These are phyloP conservation scores for Rhodotorula sp. DNA, from an alignment of 1,284 basidiomycete genomes.

Conservation along the genomic window DNA sequence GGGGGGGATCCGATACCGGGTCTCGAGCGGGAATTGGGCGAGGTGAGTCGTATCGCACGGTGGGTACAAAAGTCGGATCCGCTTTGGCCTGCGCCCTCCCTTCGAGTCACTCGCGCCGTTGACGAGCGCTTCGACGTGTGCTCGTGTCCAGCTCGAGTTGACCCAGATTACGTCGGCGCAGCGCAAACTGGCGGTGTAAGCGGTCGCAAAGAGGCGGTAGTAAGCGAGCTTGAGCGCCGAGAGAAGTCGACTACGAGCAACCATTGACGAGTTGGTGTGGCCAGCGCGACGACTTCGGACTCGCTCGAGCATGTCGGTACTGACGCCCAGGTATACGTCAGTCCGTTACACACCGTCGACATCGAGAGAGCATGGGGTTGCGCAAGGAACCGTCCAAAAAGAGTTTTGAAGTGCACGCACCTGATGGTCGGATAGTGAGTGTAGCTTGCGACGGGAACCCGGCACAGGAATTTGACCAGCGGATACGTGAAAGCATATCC, in stretches of 20 bases:
- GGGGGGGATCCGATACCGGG: background rate
- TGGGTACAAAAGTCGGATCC: conserved; percentile 64
- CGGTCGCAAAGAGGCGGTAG: conserved; percentile 80
- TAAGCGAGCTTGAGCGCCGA: conserved; percentile 77
- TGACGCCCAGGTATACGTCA: conserved; percentile 8
- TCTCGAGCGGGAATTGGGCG: conserved; percentile 59
- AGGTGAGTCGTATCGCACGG: conserved; percentile 86
- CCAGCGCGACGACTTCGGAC: conserved; percentile 57
- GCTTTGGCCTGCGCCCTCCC: too few species aligned
- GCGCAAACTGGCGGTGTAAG: conserved; percentile 74
- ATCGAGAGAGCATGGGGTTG: too few species aligned
- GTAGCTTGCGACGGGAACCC: conserved; percentile 70
- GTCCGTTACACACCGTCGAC: background rate
- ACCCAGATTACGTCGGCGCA: conserved; percentile 74
- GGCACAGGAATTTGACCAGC: conserved; percentile 61
- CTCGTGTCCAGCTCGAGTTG: conserved; percentile 93
- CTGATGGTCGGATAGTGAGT: conserved; percentile 95
- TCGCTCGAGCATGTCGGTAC: conserved; percentile 85
- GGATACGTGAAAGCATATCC: conserved; percentile 94
- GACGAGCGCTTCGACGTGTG: conserved; percentile 74
- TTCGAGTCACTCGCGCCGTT: too few species aligned
- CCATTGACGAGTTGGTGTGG: conserved; percentile 66
- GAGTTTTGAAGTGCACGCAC: conserved; percentile 21
- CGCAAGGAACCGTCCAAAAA: too few species aligned
- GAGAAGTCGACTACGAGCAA: conserved; percentile 63